Evolutionary conservation across 2,329 filamentous ascomycete genomes (phyloP).

Genomic region (Clonostachys rhizophaga): DNA sequence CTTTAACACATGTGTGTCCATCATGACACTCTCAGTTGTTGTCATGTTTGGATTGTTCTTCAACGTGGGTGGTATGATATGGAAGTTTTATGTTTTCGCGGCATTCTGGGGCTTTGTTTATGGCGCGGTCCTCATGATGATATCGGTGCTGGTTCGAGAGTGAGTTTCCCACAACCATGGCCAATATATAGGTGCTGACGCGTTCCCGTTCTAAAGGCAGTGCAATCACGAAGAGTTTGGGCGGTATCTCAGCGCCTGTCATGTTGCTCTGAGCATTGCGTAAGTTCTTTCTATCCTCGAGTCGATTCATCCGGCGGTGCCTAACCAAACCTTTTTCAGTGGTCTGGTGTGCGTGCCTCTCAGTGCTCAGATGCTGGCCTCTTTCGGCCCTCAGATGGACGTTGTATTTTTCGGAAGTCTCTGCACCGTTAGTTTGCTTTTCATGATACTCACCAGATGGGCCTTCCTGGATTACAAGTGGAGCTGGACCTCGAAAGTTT

Average conservation of each 20-base stretch:
- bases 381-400: neutral
- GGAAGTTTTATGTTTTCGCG: slow-evolving; percentile 3
- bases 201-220: neutral
- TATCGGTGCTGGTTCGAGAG: slow-evolving; percentile 3
- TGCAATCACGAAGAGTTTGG: slow-evolving; percentile 3
- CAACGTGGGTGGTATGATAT: neutral
- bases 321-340: neutral
- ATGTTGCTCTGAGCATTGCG: slow-evolving; percentile 3
- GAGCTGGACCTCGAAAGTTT: neutral
- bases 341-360: slow-evolving; percentile 1
- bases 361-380: slow-evolving; percentile 1
- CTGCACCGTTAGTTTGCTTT: neutral
- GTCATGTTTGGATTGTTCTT: slow-evolving; percentile 3
- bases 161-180: neutral
- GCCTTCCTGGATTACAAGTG: neutral
- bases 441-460: slow-evolving; percentile 1
- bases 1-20: slow-evolving; percentile 3
- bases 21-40: neutral
- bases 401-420: slow-evolving; percentile 1
- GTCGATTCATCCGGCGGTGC: too few relatives aligned
- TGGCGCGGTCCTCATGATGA: slow-evolving; percentile 3
- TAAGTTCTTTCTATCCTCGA: neutral
- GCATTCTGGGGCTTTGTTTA: slow-evolving; percentile 2
- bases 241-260: slow-evolving; percentile 3
- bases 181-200: neutral